A percentile compares a stretch with the other conserved stretches of the same genome.
Evolutionary conservation across 768 basidiomycete genomes (phyloP).

Genomic region (Clathrus columnatus): DNA sequence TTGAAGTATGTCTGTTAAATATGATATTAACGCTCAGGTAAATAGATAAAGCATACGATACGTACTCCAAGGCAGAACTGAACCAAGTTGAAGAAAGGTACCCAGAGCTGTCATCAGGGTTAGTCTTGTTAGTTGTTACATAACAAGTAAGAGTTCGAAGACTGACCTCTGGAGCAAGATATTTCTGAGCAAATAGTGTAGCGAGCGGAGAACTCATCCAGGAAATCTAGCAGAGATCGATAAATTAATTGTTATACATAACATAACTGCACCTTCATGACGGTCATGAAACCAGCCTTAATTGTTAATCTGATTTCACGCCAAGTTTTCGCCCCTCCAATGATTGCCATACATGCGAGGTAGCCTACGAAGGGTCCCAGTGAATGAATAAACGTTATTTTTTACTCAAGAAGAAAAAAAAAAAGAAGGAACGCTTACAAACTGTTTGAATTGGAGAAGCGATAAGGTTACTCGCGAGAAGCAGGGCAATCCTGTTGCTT

Average conservation of each 20-base stretch:
- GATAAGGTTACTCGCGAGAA: constrained; percentile 68
- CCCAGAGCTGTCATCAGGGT: constrained; percentile 56
- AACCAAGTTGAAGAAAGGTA: constrained; percentile 76
- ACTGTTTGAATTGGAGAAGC: constrained; percentile 67
- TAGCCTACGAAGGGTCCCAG: too few relatives aligned
- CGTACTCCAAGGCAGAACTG: constrained; percentile 71
- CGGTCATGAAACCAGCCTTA: constrained; percentile 62
- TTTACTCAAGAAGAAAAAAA: neutral
- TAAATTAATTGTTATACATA: neutral
- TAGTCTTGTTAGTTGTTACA: constrained; percentile 9
- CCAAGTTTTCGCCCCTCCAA: constrained; percentile 65
- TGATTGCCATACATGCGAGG: constrained; percentile 73
- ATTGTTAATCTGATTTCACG: constrained; percentile 60
- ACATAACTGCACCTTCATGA: constrained; percentile 46
- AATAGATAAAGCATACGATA: constrained; percentile 9
- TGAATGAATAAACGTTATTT: too few relatives aligned
- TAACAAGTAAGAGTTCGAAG: neutral
- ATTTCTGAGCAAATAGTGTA: constrained; percentile 68
- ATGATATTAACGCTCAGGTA: neutral
- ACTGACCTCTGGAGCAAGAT: constrained; percentile 65
- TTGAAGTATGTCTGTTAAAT: constrained; percentile 59
- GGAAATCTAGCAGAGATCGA: constrained; percentile 42
- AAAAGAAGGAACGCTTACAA: constrained; percentile 32
- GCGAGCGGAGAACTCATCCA: constrained; percentile 75
- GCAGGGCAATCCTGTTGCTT: constrained; percentile 56